phyloP scores from a whole-genome alignment of 768 basidiomycete genomes.

The Lactarius psammicola region DNA sequence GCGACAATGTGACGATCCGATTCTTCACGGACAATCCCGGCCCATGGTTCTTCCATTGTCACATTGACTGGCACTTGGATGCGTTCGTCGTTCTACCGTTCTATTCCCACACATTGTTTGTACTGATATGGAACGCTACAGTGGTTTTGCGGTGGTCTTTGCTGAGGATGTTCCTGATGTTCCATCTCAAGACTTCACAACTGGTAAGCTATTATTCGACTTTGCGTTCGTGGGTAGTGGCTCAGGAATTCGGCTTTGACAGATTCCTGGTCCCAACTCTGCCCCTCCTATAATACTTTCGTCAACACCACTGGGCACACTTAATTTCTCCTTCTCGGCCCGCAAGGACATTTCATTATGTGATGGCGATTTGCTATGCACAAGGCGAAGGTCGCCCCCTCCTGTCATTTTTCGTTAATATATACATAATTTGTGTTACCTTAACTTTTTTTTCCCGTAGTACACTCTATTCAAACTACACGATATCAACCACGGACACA shows the following conservation, averaged over 20 bases:
- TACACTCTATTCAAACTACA: neutral
- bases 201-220: neutral
- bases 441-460: neutral
- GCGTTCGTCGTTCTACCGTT: constrained; percentile 56
- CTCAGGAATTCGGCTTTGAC: neutral
- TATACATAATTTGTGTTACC: neutral
- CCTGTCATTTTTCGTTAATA: neutral
- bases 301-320: neutral
- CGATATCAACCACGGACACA: neutral
- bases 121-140: neutral
- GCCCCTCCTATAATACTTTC: constrained; percentile 15
- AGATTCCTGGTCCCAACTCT: constrained; percentile 12
- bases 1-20: constrained; percentile 31
- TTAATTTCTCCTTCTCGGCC: neutral
- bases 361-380: neutral
- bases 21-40: constrained; percentile 36
- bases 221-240: neutral
- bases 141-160: constrained; percentile 22
- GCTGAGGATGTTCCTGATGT: constrained; percentile 21
- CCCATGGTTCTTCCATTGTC: constrained; percentile 35
- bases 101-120: constrained; percentile 24
- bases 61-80: constrained; percentile 35
- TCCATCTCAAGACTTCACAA: neutral
- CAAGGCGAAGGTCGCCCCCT: neutral
- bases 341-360: neutral